A percentile compares a stretch with the other conserved stretches of the same genome.
Conservation (phyloP, 257 asterid genomes). For the Ophiorrhiza pumila region DNA sequence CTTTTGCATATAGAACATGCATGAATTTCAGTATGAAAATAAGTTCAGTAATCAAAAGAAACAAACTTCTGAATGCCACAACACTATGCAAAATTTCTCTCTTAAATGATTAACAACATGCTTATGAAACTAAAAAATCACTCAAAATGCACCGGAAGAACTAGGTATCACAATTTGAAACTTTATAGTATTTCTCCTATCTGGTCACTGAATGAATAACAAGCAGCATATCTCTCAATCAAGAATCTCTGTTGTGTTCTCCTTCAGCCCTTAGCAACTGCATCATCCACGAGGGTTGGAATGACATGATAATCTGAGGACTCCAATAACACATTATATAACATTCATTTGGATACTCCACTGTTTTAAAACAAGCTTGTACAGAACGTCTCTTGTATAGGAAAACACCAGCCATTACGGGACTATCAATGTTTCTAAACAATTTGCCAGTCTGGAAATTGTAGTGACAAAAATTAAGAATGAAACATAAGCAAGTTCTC, state of each 20-base stretch:
- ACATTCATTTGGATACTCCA: neutral
- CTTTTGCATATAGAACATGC: neutral
- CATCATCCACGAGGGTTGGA: neutral
- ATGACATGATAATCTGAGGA: neutral
- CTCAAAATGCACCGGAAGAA: neutral
- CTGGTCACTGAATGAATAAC: neutral
- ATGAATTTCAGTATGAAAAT: neutral
- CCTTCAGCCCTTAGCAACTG: neutral
- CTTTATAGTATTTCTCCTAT: neutral
- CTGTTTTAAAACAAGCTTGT: neutral
- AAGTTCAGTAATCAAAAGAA: neutral
- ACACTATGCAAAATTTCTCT: neutral
- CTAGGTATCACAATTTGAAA: neutral
- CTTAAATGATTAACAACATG: neutral
- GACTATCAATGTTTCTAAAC: neutral
- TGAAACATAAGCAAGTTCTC: neutral
- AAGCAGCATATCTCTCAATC: neutral
- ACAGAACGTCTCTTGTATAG: neutral
- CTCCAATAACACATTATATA: too few species aligned
- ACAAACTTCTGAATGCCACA: neutral
- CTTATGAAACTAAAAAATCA: neutral
- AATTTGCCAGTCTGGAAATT: neutral
- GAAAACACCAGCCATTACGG: neutral
- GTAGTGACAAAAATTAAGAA: neutral
- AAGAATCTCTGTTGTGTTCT: neutral